These are phyloP conservation scores for Penicillium cinerascens DNA, from an alignment of 495 filamentous ascomycete species.

Conservation along the genomic window DNA sequence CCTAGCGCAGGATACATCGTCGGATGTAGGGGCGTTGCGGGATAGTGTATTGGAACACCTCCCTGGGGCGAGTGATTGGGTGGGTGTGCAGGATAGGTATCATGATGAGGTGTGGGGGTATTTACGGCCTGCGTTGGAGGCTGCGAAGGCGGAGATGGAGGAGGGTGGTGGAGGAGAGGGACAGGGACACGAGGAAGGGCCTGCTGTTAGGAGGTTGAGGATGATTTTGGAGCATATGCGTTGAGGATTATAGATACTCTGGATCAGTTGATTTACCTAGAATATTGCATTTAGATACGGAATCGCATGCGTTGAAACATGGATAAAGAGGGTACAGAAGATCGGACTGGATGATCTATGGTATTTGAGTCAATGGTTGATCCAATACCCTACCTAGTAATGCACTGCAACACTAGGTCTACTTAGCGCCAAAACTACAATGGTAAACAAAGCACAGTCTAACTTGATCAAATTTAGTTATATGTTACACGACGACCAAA, in stretches of 20 bases:
- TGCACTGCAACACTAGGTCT: no score
- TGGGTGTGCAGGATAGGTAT: slow-evolving; percentile 60
- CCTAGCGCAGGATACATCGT: slow-evolving; percentile 17
- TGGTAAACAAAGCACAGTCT: background rate
- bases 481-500: slow-evolving; percentile 24
- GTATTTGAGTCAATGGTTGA: no score
- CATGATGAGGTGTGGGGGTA: slow-evolving; percentile 80
- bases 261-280: no score
- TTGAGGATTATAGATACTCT: background rate
- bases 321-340: no score
- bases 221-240: slow-evolving; percentile 50
- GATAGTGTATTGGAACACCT: slow-evolving; percentile 31
- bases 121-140: slow-evolving; percentile 56
- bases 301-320: no score
- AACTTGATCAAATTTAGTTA: background rate
- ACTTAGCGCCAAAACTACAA: background rate
- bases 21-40: slow-evolving; percentile 15
- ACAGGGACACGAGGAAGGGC: slow-evolving; percentile 26
- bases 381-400: no score
- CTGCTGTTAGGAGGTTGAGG: slow-evolving; percentile 46
- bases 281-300: no score
- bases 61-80: slow-evolving; percentile 51
- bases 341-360: no score
- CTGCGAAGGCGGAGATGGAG: slow-evolving; percentile 59
- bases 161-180: slow-evolving; percentile 42